A percentile compares a stretch with the other conserved stretches of the same genome.
These are phyloP conservation scores for Penicillium coprophilum DNA, from an alignment of 495 filamentous ascomycete species.

Conservation along the genomic window DNA sequence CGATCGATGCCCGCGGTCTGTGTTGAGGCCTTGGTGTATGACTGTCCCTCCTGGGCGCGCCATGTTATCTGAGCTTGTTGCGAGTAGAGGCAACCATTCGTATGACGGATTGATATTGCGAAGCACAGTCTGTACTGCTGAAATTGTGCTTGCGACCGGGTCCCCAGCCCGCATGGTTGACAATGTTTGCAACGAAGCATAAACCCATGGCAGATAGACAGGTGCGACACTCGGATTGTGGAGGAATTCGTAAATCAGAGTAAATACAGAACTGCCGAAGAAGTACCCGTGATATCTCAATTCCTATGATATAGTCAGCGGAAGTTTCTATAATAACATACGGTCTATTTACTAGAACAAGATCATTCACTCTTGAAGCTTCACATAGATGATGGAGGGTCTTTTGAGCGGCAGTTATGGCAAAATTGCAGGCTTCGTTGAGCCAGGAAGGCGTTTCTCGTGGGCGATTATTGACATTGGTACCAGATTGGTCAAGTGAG, in stretches of 20 bases:
- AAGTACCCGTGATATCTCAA: constrained; percentile 45
- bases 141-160: constrained; percentile 32
- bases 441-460: constrained; percentile 42
- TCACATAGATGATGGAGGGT: constrained; percentile 41
- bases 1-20: background rate
- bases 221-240: constrained; percentile 33
- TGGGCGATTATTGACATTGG: constrained; percentile 18
- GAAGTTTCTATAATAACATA: background rate
- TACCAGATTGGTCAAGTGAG: constrained; percentile 11
- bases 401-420: constrained; percentile 35
- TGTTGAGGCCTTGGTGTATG: background rate
- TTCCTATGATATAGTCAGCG: constrained; percentile 28
- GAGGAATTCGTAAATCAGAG: constrained; percentile 43
- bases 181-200: constrained; percentile 35
- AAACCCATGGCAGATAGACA: constrained; percentile 44
- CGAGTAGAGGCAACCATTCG: constrained; percentile 26
- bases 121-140: constrained; percentile 36
- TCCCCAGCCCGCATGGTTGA: constrained; percentile 34
- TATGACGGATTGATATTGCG: constrained; percentile 37
- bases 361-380: constrained; percentile 35
- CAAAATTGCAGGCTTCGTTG: constrained; percentile 45
- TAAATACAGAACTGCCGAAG: constrained; percentile 37
- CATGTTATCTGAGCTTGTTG: background rate
- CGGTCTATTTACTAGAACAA: constrained; percentile 31
- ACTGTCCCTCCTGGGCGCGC: background rate